Evolutionary conservation across 176 grass and related monocot genomes (phyloP).

Genomic region (Microstegium vimineum): DNA sequence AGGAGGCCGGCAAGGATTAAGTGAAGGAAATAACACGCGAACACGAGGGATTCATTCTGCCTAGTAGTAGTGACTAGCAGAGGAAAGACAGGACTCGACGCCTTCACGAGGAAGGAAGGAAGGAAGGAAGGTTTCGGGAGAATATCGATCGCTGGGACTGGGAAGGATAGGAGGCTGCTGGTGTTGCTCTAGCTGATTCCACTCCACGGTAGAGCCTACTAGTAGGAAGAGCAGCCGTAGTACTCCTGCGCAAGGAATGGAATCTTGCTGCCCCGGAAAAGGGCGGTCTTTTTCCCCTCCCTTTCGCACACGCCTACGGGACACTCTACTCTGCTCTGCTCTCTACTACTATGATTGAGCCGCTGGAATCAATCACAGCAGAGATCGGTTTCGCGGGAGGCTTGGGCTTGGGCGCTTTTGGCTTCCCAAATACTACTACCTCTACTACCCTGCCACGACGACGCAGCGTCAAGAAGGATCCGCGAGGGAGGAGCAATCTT

Average conservation of each 20-base stretch:
- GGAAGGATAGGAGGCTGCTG: no score
- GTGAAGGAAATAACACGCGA: not conserved
- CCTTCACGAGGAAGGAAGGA: constrained; percentile 17
- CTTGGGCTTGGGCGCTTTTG: not conserved
- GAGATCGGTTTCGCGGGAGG: not conserved
- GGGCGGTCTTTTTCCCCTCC: not conserved
- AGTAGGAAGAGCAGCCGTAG: not conserved
- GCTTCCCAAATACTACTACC: not conserved
- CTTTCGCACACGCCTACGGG: not conserved
- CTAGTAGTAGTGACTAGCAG: no score
- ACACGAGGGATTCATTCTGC: no score
- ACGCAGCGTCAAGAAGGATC: not conserved
- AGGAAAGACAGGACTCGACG: no score
- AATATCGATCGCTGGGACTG: not conserved
- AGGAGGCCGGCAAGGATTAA: not conserved
- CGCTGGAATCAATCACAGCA: not conserved
- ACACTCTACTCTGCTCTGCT: not conserved
- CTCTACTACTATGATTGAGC: not conserved
- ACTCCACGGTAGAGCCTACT: not conserved
- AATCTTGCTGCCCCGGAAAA: constrained; percentile 11
- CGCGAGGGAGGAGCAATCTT: not conserved
- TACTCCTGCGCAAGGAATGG: constrained; percentile 28
- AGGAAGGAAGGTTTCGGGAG: no score
- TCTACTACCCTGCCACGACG: not conserved
- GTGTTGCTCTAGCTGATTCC: not conserved